These are phyloP conservation scores for Kernera saxatilis DNA, from an alignment of 345 rosid genomes.

Conservation along the genomic window DNA sequence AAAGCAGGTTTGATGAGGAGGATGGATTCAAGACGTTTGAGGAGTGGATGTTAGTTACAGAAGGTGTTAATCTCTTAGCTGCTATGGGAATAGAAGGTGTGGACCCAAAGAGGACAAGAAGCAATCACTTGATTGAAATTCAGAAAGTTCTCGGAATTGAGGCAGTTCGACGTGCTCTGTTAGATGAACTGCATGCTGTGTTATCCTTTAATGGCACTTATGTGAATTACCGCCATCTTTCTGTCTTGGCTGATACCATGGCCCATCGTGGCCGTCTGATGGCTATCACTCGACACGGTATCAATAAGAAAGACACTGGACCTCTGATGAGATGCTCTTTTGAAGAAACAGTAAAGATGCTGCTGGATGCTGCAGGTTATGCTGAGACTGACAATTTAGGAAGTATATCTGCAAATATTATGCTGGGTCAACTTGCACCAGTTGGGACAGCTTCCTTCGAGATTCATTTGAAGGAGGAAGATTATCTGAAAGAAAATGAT, in stretches of 20 bases:
- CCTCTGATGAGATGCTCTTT: constrained; percentile 97
- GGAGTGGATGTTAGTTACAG: constrained; percentile 98
- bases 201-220: constrained; percentile 94
- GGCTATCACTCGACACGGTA: constrained; percentile 99
- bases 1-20: constrained; percentile 64
- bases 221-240: constrained; percentile 90
- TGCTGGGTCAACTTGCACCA: constrained; percentile 95
- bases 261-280: constrained; percentile 95
- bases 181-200: constrained; percentile 88
- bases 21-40: constrained; percentile 75
- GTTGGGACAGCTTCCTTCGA: constrained; percentile 93
- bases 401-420: constrained; percentile 91
- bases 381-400: constrained; percentile 90
- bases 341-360: constrained; percentile 96
- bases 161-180: constrained; percentile 84
- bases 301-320: constrained; percentile 88
- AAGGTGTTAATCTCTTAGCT: constrained; percentile 93
- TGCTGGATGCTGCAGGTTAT: constrained; percentile 90
- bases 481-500: too few species aligned
- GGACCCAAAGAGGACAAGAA: constrained; percentile 77
- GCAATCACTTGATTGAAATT: constrained; percentile 90
- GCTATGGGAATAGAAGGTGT: constrained; percentile 95
- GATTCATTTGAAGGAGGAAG: too few species aligned
- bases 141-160: constrained; percentile 95
- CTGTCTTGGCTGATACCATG: constrained; percentile 95